Conservation (phyloP, 345 rosid genomes). For the Aquilaria sinensis region DNA sequence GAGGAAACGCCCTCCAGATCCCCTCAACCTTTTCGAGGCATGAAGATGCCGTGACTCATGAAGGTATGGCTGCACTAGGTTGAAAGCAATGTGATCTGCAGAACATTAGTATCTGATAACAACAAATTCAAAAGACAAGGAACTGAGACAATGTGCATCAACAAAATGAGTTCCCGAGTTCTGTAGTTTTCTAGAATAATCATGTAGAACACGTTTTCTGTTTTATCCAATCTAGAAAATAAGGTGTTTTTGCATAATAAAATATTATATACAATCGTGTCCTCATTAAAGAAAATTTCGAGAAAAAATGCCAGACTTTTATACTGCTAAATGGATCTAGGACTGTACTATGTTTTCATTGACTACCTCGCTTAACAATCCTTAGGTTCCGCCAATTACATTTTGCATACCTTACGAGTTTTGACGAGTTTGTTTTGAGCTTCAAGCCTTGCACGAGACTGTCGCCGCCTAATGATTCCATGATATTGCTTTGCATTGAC, state of each 20-base stretch:
- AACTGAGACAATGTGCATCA: too few species aligned
- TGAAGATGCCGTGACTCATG: constrained; percentile 79
- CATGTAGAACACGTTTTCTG: too few species aligned
- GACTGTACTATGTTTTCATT: too few species aligned
- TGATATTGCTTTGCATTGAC: constrained; percentile 76
- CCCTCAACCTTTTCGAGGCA: constrained; percentile 68
- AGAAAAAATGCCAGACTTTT: background rate
- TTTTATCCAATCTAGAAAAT: too few species aligned
- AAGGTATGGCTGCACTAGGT: constrained; percentile 54
- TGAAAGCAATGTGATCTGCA: background rate
- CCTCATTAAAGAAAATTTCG: too few species aligned
- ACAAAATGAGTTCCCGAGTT: background rate
- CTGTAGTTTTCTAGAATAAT: too few species aligned
- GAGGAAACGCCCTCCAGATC: constrained; percentile 75
- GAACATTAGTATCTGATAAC: background rate
- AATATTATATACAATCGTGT: too few species aligned
- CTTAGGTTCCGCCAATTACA: too few species aligned
- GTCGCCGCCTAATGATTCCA: constrained; percentile 69
- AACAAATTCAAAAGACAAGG: background rate
- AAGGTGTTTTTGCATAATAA: too few species aligned
- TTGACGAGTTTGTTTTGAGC: constrained; percentile 57
- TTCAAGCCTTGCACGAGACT: constrained; percentile 67
- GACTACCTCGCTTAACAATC: too few species aligned
- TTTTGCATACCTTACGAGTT: constrained; percentile 43
- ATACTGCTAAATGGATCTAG: too few species aligned